Percentiles rank a stretch among this genome's conserved stretches.
Conservation (phyloP, 2,329 filamentous ascomycete species). For the Trichoderma sp. region DNA sequence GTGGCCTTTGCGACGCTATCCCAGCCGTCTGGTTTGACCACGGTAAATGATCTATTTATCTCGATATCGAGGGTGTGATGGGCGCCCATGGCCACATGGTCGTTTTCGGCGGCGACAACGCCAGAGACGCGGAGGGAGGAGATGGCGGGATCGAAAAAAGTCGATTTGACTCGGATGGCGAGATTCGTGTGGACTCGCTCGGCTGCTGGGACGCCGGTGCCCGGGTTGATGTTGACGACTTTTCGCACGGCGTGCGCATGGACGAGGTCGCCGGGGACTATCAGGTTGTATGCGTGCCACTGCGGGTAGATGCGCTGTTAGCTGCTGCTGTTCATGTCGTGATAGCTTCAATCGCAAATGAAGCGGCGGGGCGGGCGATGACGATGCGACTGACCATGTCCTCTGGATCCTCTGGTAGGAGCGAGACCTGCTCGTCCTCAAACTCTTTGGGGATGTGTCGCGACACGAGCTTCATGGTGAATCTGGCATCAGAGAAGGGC, state of each 20-base stretch:
- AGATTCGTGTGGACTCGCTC: slow-evolving; percentile 57
- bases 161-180: slow-evolving; percentile 55
- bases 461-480: slow-evolving; percentile 40
- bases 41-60: slow-evolving; percentile 78
- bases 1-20: slow-evolving; percentile 81
- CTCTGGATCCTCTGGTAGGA: slow-evolving; percentile 45
- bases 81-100: slow-evolving; percentile 51
- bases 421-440: slow-evolving; percentile 41
- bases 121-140: slow-evolving; percentile 57
- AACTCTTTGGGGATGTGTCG: slow-evolving; percentile 38
- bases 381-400: slow-evolving; percentile 41
- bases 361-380: slow-evolving; percentile 13
- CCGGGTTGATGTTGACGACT: slow-evolving; percentile 48
- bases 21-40: slow-evolving; percentile 83
- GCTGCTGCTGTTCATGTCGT: background rate
- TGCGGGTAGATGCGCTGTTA: slow-evolving; percentile 22
- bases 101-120: slow-evolving; percentile 51
- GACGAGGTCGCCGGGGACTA: slow-evolving; percentile 51
- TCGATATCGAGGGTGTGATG: slow-evolving; percentile 74
- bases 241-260: slow-evolving; percentile 56
- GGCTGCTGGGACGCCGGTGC: slow-evolving; percentile 47
- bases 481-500: background rate
- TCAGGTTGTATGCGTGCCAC: slow-evolving; percentile 63
- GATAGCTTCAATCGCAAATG: background rate
- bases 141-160: slow-evolving; percentile 56